Conservation (phyloP, 2,329 filamentous ascomycete genomes). For the Colletotrichum echinochloae region DNA sequence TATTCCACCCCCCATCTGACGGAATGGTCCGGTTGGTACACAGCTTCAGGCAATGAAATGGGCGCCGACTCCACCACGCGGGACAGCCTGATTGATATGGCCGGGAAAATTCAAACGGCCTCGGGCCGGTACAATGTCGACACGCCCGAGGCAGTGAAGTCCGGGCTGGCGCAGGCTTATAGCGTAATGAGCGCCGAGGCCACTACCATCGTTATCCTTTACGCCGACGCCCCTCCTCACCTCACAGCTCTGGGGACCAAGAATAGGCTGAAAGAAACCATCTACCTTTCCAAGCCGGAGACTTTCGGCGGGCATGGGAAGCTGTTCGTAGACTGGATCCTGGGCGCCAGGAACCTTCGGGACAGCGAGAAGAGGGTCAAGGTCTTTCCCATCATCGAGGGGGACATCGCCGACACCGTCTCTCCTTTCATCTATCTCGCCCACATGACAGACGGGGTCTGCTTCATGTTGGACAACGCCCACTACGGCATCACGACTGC, state of each 20-base stretch:
- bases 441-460: conserved; percentile 55
- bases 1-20: conserved; percentile 50
- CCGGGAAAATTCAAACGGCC: conserved; percentile 47
- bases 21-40: conserved; percentile 64
- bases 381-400: conserved; percentile 57
- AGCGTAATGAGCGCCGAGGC: conserved; percentile 59
- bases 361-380: conserved; percentile 54
- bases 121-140: conserved; percentile 52
- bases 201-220: conserved; percentile 62
- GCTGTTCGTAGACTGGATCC: conserved; percentile 59
- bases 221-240: conserved; percentile 63
- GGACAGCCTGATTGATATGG: conserved; percentile 52
- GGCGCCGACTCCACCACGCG: conserved; percentile 45
- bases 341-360: conserved; percentile 50
- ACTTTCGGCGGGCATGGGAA: conserved; percentile 49
- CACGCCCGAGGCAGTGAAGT: conserved; percentile 62
- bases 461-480: conserved; percentile 48
- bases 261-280: conserved; percentile 21
- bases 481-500: conserved; percentile 39
- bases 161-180: conserved; percentile 60
- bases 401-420: conserved; percentile 40
- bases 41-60: conserved; percentile 33
- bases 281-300: conserved; percentile 11
- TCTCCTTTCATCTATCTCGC: conserved; percentile 57
- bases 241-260: conserved; percentile 42